Base-by-base conservation (phyloP, 768 basidiomycete species). In the Neoboletus brunneissimus region DNA sequence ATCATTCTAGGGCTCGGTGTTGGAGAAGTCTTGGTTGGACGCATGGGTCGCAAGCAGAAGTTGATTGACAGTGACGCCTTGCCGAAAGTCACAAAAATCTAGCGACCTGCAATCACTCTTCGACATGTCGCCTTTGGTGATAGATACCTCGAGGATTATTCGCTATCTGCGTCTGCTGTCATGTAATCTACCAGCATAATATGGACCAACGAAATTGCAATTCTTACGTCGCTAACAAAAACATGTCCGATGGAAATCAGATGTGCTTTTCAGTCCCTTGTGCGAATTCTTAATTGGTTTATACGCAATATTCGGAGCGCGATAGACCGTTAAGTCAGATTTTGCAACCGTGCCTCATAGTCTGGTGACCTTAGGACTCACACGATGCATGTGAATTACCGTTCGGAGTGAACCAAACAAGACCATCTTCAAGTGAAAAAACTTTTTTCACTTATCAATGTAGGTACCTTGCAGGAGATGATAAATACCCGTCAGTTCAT, bases 21-120 rank as follows among this genome's bases (percentile, higher is more conserved):
- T 18, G 94, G 92, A 12, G 93, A 95, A 73, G 70, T 84, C 18
- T 53, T 86, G 32, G 89, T 91, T 62, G 87, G 87, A 10, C 76
- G 87, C 54, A 72, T 84, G 38, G 77, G 73, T 18, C 65, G 56
- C 49, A 43, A 41, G 44, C 29, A 59, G 37, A 48, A 38, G 44
- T 34, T 45, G 48, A 20, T 37, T 46, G 37, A 23, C 16, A 11
- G n/a, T 31, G 27, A 22, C 13, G 5, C 15, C 13, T 37, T 51
- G 23, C 22, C 8, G 13, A 27, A 8, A 29, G 22, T 35, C 48
- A 37, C 34, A 18, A 9, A 15, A 20, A 31, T 8, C 27, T 13
- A 27, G 25, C 3, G 25, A 27, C 25, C 1, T 18, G 25, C 9
- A 18, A 18, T 18, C 23, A 25, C 13, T 31, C 13, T n/a, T 43